These are phyloP conservation scores for Trichoderma sp. DNA, from an alignment of 2,329 filamentous ascomycete genomes.

Conservation along the genomic window DNA sequence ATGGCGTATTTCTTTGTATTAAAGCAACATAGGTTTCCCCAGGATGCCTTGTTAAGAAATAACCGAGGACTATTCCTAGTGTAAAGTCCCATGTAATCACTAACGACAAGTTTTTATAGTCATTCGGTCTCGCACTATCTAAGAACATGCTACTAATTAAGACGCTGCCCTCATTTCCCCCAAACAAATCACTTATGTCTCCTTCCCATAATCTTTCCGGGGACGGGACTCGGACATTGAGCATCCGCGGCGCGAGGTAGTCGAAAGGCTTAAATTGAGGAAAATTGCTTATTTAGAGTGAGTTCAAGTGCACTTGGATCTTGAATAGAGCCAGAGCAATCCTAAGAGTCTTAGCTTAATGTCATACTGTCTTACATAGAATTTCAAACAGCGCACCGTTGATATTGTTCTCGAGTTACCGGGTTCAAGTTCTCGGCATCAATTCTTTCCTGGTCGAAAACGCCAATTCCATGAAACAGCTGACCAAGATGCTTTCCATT, in stretches of 20 bases:
- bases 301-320: neutral
- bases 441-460: neutral
- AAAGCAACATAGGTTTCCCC: neutral
- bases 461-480: neutral
- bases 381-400: neutral
- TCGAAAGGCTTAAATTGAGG: neutral
- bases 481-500: neutral
- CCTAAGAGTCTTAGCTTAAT: neutral
- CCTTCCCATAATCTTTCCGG: neutral
- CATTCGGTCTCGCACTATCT: neutral
- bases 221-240: neutral
- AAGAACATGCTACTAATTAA: neutral
- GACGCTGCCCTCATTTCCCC: neutral
- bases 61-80: neutral
- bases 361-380: neutral
- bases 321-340: neutral
- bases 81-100: neutral
- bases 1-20: neutral
- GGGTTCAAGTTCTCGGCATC: neutral
- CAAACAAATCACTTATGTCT: neutral
- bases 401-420: neutral
- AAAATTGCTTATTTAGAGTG: neutral
- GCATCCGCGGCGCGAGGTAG: neutral
- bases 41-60: neutral
- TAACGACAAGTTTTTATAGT: neutral